Percentiles rank a stretch among this genome's conserved stretches.
phyloP scores from a whole-genome alignment of 495 filamentous ascomycete genomes.

The Mytilinidion resinicola region DNA sequence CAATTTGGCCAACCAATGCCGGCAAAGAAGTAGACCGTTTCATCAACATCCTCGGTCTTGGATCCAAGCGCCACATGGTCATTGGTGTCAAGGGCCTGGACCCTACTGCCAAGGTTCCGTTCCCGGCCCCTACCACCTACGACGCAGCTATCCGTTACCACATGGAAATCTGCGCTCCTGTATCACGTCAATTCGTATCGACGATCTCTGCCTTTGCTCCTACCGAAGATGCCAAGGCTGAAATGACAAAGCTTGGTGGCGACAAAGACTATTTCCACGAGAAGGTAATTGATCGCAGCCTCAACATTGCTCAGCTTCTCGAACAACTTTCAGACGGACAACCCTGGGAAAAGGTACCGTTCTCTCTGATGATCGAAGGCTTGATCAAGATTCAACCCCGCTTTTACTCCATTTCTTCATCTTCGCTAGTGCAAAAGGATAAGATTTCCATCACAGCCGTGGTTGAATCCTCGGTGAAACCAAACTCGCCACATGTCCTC shows the following conservation, averaged over 20 bases:
- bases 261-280: conserved; percentile 97
- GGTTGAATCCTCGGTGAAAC: conserved; percentile 73
- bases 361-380: conserved; percentile 91
- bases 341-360: conserved; percentile 77
- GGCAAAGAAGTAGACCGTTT: conserved; percentile 90
- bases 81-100: conserved; percentile 89
- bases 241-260: conserved; percentile 78
- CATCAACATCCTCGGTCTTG: conserved; percentile 68
- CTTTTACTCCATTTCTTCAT: conserved; percentile 99
- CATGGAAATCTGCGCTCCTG: conserved; percentile 90
- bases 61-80: conserved; percentile 71
- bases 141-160: conserved; percentile 93
- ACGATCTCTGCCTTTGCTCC: conserved; percentile 86
- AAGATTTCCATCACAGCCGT: conserved; percentile 92
- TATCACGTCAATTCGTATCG: conserved; percentile 92
- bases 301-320: conserved; percentile 89
- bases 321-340: conserved; percentile 61
- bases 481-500: conserved; percentile 73
- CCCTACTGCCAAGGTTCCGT: conserved; percentile 93
- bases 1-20: conserved; percentile 94
- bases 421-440: conserved; percentile 86
- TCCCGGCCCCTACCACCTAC: conserved; percentile 94
- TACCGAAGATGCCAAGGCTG: conserved; percentile 71
- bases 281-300: conserved; percentile 71
- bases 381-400: conserved; percentile 91